A percentile compares a stretch with the other conserved stretches of the same genome.
phyloP scores from a whole-genome alignment of 2,329 filamentous ascomycete genomes.

The Cytospora chrysosperma region DNA sequence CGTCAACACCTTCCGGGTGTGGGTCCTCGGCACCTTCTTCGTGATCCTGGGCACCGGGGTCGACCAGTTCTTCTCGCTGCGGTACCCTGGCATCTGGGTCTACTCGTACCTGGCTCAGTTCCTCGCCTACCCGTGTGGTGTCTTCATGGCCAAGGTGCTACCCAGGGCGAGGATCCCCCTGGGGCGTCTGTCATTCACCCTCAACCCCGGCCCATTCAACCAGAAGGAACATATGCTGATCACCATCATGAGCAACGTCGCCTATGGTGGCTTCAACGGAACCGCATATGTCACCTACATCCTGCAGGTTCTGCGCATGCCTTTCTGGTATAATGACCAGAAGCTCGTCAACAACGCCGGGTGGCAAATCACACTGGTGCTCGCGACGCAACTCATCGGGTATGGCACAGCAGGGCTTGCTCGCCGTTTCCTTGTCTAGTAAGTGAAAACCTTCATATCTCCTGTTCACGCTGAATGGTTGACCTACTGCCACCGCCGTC shows the following conservation, averaged over 20 bases:
- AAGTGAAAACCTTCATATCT: background rate
- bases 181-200: constrained; percentile 46
- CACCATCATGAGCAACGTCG: constrained; percentile 61
- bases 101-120: constrained; percentile 57
- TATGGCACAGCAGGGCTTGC: constrained; percentile 53
- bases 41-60: constrained; percentile 48
- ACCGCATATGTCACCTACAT: constrained; percentile 17
- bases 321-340: constrained; percentile 52
- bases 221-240: constrained; percentile 62
- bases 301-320: constrained; percentile 25
- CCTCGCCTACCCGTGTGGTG: constrained; percentile 55
- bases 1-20: constrained; percentile 55
- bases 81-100: constrained; percentile 54
- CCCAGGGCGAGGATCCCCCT: constrained; percentile 51
- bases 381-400: constrained; percentile 55
- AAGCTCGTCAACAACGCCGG: constrained; percentile 45
- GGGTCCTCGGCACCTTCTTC: constrained; percentile 53
- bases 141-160: constrained; percentile 48
- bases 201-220: constrained; percentile 57
- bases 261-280: constrained; percentile 15
- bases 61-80: constrained; percentile 59
- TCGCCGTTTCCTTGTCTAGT: constrained; percentile 50
- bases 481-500: background rate
- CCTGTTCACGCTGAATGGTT: background rate
- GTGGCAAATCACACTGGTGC: constrained; percentile 50